These are phyloP conservation scores for Populus trichocarpa DNA, from an alignment of 441 rosid genomes.

Conservation along the genomic window DNA sequence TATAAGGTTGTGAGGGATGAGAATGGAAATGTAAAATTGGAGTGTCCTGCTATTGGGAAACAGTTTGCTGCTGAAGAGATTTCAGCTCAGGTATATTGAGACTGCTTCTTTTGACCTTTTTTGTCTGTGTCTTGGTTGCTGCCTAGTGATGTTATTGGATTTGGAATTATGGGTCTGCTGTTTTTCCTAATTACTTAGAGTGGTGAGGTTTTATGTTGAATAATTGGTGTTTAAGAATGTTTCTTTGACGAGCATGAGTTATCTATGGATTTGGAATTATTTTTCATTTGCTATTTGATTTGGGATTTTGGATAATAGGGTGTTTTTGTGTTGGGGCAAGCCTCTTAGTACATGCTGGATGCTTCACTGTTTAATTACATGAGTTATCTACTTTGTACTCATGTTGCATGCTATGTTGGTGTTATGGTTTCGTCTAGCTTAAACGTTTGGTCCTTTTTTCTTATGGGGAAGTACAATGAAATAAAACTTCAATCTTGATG, in stretches of 20 bases:
- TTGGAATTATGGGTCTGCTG: not conserved
- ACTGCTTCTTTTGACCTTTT: not conserved
- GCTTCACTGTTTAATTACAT: too few species aligned
- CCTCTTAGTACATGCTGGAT: too few species aligned
- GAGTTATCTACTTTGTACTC: not conserved
- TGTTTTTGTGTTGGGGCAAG: too few species aligned
- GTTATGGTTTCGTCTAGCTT: not conserved
- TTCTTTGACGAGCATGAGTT: not conserved
- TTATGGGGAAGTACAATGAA: not conserved
- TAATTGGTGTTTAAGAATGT: too few species aligned
- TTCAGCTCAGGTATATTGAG: constrained; percentile 75
- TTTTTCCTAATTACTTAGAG: not conserved
- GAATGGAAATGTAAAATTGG: constrained; percentile 86
- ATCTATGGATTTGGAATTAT: too few species aligned
- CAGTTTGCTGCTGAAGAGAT: constrained; percentile 92
- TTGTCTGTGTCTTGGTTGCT: not conserved
- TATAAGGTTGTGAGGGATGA: constrained; percentile 86
- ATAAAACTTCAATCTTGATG: not conserved
- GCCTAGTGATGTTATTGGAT: not conserved
- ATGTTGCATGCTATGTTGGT: not conserved
- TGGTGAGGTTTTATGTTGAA: too few species aligned
- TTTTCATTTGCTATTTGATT: too few species aligned
- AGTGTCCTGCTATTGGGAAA: constrained; percentile 85
- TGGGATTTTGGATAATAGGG: too few species aligned
- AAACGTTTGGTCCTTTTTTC: not conserved